These are phyloP conservation scores for Entophlyctis luteolus DNA, from an alignment of 192 early-diverging fungal genomes.

Conservation along the genomic window DNA sequence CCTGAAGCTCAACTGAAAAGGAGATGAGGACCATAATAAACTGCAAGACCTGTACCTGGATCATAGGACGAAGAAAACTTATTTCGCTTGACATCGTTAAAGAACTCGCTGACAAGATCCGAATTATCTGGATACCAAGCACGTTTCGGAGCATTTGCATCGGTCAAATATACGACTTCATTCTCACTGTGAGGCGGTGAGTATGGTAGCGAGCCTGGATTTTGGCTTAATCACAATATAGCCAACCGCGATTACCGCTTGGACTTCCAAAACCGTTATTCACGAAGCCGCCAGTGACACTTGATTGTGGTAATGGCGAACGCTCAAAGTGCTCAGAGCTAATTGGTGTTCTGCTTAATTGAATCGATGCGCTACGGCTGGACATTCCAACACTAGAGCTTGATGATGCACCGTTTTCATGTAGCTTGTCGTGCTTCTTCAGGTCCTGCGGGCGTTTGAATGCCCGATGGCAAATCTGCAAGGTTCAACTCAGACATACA, in stretches of 20 bases:
- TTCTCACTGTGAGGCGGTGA: not conserved
- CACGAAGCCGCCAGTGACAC: not conserved
- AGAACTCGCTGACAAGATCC: not conserved
- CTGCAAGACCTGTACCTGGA: too few relatives aligned
- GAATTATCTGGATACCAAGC: not conserved
- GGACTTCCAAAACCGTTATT: not conserved
- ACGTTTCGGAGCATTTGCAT: not conserved
- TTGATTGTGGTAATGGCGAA: not conserved
- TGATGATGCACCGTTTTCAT: conserved; percentile 28
- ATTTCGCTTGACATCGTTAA: not conserved
- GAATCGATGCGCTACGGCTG: not conserved
- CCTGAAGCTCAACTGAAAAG: not conserved
- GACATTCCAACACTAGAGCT: not conserved
- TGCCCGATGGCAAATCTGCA: conserved; percentile 66
- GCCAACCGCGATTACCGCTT: not conserved
- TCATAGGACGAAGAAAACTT: not conserved
- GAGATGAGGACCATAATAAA: too few relatives aligned
- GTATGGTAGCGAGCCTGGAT: too few relatives aligned
- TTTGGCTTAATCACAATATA: not conserved
- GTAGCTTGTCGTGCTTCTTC: conserved; percentile 88
- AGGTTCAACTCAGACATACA: not conserved
- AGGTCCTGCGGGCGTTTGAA: conserved; percentile 94
- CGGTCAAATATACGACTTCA: too few relatives aligned
- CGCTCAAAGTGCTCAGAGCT: not conserved
- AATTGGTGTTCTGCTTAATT: too few relatives aligned